Percentiles rank a stretch among this genome's conserved stretches.
Evolutionary conservation across 2,329 filamentous ascomycete genomes (phyloP).

Genomic region (Neobulgaria alba): DNA sequence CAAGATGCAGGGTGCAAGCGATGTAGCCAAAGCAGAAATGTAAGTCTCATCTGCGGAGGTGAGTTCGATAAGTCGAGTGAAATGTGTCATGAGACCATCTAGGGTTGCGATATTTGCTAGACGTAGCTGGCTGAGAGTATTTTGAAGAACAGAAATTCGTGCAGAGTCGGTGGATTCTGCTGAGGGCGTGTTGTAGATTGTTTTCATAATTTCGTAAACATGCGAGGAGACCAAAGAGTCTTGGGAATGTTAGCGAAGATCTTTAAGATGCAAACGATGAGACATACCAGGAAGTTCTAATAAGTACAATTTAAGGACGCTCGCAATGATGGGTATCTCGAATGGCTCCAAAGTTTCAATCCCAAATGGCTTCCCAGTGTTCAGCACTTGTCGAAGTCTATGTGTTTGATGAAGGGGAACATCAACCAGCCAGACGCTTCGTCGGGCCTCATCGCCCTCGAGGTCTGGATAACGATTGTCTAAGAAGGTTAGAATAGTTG

Average conservation of each 20-base stretch:
- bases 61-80: slow-evolving; percentile 90
- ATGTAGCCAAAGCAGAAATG: slow-evolving; percentile 61
- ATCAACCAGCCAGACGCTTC: slow-evolving; percentile 89
- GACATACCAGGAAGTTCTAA: slow-evolving; percentile 82
- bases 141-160: slow-evolving; percentile 85
- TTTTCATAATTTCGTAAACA: slow-evolving; percentile 97
- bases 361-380: slow-evolving; percentile 75
- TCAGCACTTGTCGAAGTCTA: slow-evolving; percentile 71
- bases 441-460: slow-evolving; percentile 87
- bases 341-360: slow-evolving; percentile 75
- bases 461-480: slow-evolving; percentile 97
- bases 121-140: slow-evolving; percentile 87
- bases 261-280: background rate
- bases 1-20: slow-evolving; percentile 76
- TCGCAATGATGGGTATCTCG: slow-evolving; percentile 90
- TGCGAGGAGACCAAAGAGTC: slow-evolving; percentile 98
- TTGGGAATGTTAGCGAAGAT: slow-evolving; percentile 31
- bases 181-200: slow-evolving; percentile 79
- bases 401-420: slow-evolving; percentile 81
- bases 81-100: slow-evolving; percentile 96
- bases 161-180: slow-evolving; percentile 69
- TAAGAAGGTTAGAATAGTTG: slow-evolving; percentile 85
- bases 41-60: slow-evolving; percentile 93
- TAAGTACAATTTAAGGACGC: slow-evolving; percentile 86
- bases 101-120: slow-evolving; percentile 98